These are phyloP conservation scores for Candida frijolesensis DNA, from an alignment of 1,139 yeast species.

Conservation along the genomic window DNA sequence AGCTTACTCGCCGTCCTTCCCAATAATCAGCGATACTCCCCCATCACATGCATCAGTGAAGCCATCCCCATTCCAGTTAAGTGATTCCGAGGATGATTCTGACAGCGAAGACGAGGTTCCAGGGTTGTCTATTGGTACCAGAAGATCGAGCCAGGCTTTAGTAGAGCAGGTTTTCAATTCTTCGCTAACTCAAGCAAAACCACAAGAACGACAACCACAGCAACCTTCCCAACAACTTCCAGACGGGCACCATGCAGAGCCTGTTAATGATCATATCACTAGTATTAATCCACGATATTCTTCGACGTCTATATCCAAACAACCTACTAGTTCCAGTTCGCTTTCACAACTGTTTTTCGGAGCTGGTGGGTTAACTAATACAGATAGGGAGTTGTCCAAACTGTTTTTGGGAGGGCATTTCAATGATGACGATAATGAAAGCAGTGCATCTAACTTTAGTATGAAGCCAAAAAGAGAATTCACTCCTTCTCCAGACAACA, in stretches of 20 bases:
- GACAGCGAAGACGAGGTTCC: constrained; percentile 31
- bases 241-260: constrained; percentile 19
- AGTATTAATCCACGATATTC: constrained; percentile 39
- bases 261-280: constrained; percentile 29
- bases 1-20: constrained; percentile 5
- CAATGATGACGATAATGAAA: neutral
- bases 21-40: neutral
- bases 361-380: constrained; percentile 1
- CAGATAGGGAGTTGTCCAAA: constrained; percentile 18
- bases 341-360: constrained; percentile 38
- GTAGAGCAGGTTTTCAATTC: constrained; percentile 46
- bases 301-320: constrained; percentile 39
- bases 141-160: constrained; percentile 47
- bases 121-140: constrained; percentile 44
- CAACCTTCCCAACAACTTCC: constrained; percentile 17
- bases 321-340: constrained; percentile 44
- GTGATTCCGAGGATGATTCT: constrained; percentile 23
- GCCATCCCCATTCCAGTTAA: constrained; percentile 19
- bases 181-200: neutral
- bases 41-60: constrained; percentile 9
- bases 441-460: constrained; percentile 2
- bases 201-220: constrained; percentile 13
- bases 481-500: constrained; percentile 13
- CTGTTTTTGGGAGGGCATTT: constrained; percentile 32
- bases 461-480: constrained; percentile 1